Percentiles rank a stretch among this genome's conserved stretches.
These are phyloP conservation scores for Leptographium wingfieldii DNA, from an alignment of 2,329 filamentous ascomycete genomes.

Conservation along the genomic window DNA sequence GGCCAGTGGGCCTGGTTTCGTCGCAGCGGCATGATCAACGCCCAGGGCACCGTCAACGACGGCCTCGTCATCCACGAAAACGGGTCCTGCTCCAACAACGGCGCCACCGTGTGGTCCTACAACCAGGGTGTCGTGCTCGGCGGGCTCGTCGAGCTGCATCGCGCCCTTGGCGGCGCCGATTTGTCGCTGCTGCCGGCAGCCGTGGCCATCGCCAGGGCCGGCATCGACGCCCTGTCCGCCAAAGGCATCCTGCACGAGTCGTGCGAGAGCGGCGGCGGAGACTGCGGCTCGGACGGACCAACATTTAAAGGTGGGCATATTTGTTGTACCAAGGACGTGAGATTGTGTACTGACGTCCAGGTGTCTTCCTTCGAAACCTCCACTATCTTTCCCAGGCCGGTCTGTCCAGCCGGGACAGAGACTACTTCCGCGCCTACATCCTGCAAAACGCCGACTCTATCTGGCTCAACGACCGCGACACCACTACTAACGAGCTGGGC, in stretches of 20 bases:
- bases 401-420: conserved; percentile 22
- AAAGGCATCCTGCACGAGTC: conserved; percentile 38
- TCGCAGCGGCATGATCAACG: conserved; percentile 36
- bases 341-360: background rate
- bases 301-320: conserved; percentile 47
- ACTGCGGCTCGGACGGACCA: conserved; percentile 36
- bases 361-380: conserved; percentile 54
- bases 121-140: conserved; percentile 45
- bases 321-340: background rate
- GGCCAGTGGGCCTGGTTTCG: conserved; percentile 40
- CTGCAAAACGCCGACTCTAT: conserved; percentile 50
- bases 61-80: conserved; percentile 30
- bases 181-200: conserved; percentile 28
- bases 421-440: conserved; percentile 40
- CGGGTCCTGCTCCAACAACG: conserved; percentile 35
- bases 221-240: conserved; percentile 30
- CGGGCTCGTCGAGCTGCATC: conserved; percentile 34
- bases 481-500: conserved; percentile 36
- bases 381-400: conserved; percentile 38
- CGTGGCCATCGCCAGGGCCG: conserved; percentile 35
- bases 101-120: conserved; percentile 35
- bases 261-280: conserved; percentile 31
- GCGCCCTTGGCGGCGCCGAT: conserved; percentile 27
- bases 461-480: conserved; percentile 45
- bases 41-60: conserved; percentile 37